These are phyloP conservation scores for Sphaceloma murrayae DNA, from an alignment of 2,329 filamentous ascomycete genomes.

Conservation along the genomic window DNA sequence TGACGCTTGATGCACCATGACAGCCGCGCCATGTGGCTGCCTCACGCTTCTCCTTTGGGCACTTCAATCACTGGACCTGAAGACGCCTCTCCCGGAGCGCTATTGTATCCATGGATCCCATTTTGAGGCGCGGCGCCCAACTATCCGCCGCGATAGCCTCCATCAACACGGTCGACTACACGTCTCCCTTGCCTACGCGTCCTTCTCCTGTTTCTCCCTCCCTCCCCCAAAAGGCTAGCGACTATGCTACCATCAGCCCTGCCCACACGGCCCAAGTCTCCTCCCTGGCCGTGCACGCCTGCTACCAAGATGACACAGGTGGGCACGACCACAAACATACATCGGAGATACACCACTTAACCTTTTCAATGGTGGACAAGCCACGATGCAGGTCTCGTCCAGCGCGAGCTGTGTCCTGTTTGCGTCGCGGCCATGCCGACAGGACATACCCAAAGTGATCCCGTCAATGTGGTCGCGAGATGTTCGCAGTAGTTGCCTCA, in stretches of 20 bases:
- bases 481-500: not conserved
- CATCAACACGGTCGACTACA: not conserved
- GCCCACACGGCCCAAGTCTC: not conserved
- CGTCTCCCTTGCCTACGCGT: constrained; percentile 1
- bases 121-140: constrained; percentile 2
- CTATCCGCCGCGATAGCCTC: constrained; percentile 10
- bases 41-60: not conserved
- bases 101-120: constrained; percentile 13
- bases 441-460: too few relatives aligned
- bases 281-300: not conserved
- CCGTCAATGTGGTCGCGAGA: not conserved
- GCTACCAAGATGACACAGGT: not conserved
- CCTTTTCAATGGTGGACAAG: constrained; percentile 11
- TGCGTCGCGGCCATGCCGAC: constrained; percentile 4
- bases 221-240: too few relatives aligned
- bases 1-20: not conserved
- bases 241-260: not conserved
- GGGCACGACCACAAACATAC: not conserved
- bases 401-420: constrained; percentile 3
- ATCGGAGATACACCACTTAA: constrained; percentile 3
- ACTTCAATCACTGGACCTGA: not conserved
- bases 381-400: constrained; percentile 13
- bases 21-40: constrained; percentile 13
- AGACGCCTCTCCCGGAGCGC: too few relatives aligned
- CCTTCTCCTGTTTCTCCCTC: constrained; percentile 1